Conservation (phyloP, 495 filamentous ascomycete species). For the Penicillium roqueforti region DNA sequence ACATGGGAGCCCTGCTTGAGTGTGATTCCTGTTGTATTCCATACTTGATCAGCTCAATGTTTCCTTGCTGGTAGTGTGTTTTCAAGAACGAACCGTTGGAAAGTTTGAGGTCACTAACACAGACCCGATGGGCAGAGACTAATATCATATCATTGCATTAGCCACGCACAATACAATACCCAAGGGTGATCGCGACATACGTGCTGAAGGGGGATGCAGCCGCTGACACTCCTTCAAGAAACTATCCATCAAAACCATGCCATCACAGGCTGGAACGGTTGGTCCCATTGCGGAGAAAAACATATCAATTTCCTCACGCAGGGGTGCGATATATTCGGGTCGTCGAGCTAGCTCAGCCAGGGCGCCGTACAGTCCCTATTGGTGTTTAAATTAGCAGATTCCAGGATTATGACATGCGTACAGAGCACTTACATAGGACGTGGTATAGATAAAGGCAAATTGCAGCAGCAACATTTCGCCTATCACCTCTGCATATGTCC, state of each 20-base stretch:
- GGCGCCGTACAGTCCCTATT: slow-evolving; percentile 23
- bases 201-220: slow-evolving; percentile 24
- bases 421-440: slow-evolving; percentile 17
- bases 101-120: slow-evolving; percentile 11
- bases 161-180: not conserved
- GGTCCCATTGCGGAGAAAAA: slow-evolving; percentile 10
- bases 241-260: slow-evolving; percentile 23
- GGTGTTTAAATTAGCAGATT: not conserved
- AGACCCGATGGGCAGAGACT: slow-evolving; percentile 28
- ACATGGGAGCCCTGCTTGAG: slow-evolving; percentile 26
- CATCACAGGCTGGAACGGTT: slow-evolving; percentile 15
- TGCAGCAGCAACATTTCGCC: slow-evolving; percentile 26
- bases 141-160: slow-evolving; percentile 8
- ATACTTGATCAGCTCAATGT: not conserved
- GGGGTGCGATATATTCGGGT: slow-evolving; percentile 24
- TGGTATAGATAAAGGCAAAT: slow-evolving; percentile 29
- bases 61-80: not conserved
- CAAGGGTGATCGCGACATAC: slow-evolving; percentile 7
- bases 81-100: slow-evolving; percentile 19
- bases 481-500: slow-evolving; percentile 25
- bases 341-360: slow-evolving; percentile 22
- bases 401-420: not conserved
- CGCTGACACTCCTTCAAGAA: slow-evolving; percentile 32
- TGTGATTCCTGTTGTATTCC: slow-evolving; percentile 12
- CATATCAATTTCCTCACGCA: slow-evolving; percentile 22